Base-by-base conservation (phyloP, 1,284 basidiomycete genomes). In the Cryptococcus sp. region DNA sequence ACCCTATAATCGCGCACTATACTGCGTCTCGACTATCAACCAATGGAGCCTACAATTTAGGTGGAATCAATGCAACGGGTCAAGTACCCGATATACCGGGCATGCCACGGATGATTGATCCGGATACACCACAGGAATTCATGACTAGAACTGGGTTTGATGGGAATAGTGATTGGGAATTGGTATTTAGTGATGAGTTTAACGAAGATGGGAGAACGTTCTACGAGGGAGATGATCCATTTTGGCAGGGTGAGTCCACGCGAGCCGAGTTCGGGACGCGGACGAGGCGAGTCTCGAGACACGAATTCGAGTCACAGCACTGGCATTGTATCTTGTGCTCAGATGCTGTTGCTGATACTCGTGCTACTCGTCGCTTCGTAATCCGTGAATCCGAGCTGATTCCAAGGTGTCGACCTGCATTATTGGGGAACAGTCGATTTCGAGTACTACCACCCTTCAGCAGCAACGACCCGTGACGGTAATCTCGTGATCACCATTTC, bases 401-500 rank as follows among this genome's bases (percentile, higher is more conserved):
- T n/a, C n/a, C n/a, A n/a, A n/a, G 28, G 28, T 13, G 71, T 73
- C 28, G 75, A 78, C 56, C 61, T 76, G 28, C 79, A 81, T 68
- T 81, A 81, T 65, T 81, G 80, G 80, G 73, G 69, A 1, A 75
- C 73, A 4, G 67, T 64, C n/a, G 85, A 87, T 68, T 55, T 82
- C 54, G 85, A 88, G 68, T 88, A 85, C 85, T 85, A 91, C 74
- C 86, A 90, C 62, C 92, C 93, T 0, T 81, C 79, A 16, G 85
- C 87, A 3, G 77, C 92, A 55, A 88, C 83, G 1, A 98, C 94
- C 1, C 76, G 75, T 46, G 78, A 82, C 57, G 94, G 94, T 9
- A 78, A 83, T 31, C 81, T 98, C 37, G 81, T 86, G 63, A 86
- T 98, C 63, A 90, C 86, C 0, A 72, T 93, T 56, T 82, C 80